Conservation (phyloP, 2,329 filamentous ascomycete genomes). For the Albifimbria verrucaria region DNA sequence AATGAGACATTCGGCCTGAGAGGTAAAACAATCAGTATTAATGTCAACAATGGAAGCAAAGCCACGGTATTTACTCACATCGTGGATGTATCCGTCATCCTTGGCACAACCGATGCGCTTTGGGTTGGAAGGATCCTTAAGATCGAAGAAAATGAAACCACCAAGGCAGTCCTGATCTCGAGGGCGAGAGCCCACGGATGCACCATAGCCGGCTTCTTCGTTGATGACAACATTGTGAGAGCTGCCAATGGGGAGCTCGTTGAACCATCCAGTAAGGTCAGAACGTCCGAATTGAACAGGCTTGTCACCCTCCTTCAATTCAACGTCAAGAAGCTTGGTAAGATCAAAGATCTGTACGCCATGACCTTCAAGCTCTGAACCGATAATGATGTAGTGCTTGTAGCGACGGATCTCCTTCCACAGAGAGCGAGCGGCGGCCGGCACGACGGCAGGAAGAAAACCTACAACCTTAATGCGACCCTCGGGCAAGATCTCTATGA, state of each 20-base stretch:
- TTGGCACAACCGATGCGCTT: slow-evolving; percentile 44
- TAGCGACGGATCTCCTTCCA: slow-evolving; percentile 42
- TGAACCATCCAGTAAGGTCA: slow-evolving; percentile 34
- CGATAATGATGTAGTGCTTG: slow-evolving; percentile 33
- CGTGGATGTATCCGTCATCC: slow-evolving; percentile 4
- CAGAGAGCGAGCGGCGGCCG: slow-evolving; percentile 21
- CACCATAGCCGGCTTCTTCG: slow-evolving; percentile 44
- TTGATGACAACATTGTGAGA: slow-evolving; percentile 51
- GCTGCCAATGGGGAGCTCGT: slow-evolving; percentile 32
- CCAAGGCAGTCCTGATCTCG: slow-evolving; percentile 38
- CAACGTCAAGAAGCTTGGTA: slow-evolving; percentile 29
- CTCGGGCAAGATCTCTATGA: slow-evolving; percentile 38
- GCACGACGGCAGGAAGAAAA: slow-evolving; percentile 2
- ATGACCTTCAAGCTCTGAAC: slow-evolving; percentile 45
- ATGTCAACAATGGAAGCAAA: not conserved
- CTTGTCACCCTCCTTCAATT: slow-evolving; percentile 28
- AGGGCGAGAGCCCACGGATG: slow-evolving; percentile 40
- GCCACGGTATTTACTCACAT: not conserved
- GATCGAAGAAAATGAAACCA: slow-evolving; percentile 57
- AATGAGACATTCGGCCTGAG: slow-evolving; percentile 36
- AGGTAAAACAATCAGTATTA: slow-evolving; percentile 42
- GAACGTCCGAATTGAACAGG: slow-evolving; percentile 28
- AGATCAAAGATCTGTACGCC: slow-evolving; percentile 65
- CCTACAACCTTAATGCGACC: slow-evolving; percentile 1
- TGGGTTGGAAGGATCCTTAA: slow-evolving; percentile 51